A percentile compares a stretch with the other conserved stretches of the same genome.
Evolutionary conservation across 352 stramenopile genomes (phyloP).

Genomic region (Pseudoperonospora humuli): DNA sequence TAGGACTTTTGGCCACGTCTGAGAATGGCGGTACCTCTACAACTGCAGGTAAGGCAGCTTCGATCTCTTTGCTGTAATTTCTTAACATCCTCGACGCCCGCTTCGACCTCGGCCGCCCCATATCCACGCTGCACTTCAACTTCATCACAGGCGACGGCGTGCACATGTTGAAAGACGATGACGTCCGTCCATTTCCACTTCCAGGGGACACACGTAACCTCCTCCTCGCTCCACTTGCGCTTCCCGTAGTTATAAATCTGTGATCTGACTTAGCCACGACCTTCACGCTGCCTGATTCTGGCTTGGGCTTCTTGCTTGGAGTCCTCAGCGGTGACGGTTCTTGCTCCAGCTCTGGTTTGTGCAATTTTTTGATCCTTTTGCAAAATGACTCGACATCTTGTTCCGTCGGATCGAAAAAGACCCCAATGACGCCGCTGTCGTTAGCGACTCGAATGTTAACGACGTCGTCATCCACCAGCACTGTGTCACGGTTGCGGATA

Average conservation of each 20-base stretch:
- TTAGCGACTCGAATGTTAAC: conserved; percentile 68
- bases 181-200: conserved; percentile 16
- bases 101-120: conserved; percentile 65
- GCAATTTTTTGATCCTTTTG: conserved; percentile 29
- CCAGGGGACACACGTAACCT: conserved; percentile 8
- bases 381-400: conserved; percentile 36
- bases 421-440: conserved; percentile 60
- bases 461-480: conserved; percentile 75
- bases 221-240: conserved; percentile 11
- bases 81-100: conserved; percentile 37
- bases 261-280: conserved; percentile 28
- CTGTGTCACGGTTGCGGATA: conserved; percentile 55
- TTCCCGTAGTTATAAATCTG: conserved; percentile 23
- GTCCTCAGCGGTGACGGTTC: conserved; percentile 12
- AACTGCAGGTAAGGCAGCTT: conserved; percentile 40
- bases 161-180: conserved; percentile 53
- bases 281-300: conserved; percentile 15
- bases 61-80: conserved; percentile 43
- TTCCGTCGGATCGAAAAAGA: conserved; percentile 60
- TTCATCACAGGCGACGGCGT: conserved; percentile 79
- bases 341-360: not conserved
- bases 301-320: conserved; percentile 16
- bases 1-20: conserved; percentile 2
- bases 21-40: conserved; percentile 8
- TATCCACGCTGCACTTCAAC: conserved; percentile 67